Evolutionary conservation across 257 asterid species (phyloP).

Genomic region (Nicotiana otophora): DNA sequence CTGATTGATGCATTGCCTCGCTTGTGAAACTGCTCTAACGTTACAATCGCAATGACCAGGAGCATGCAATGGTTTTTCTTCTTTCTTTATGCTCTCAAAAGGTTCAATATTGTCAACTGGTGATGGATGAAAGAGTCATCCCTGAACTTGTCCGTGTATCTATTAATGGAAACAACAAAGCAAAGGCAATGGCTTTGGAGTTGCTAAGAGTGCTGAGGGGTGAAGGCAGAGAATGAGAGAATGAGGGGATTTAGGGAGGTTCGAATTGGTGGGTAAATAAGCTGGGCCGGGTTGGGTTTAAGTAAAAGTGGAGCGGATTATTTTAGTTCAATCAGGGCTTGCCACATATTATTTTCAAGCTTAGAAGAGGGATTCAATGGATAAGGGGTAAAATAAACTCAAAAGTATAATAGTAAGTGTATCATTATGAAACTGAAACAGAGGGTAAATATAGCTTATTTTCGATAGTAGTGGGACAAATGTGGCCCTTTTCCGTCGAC

Average conservation of each 20-base stretch:
- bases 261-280: no score
- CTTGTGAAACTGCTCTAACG: slow-evolving; percentile 48
- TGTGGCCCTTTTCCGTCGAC: not conserved
- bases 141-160: slow-evolving; percentile 51
- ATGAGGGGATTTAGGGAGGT: no score
- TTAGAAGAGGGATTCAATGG: no score
- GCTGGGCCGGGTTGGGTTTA: no score
- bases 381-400: no score
- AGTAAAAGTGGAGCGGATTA: no score
- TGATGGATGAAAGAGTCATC: slow-evolving; percentile 64
- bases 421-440: no score
- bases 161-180: slow-evolving; percentile 51
- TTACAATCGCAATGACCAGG: slow-evolving; percentile 53
- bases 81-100: slow-evolving; percentile 62
- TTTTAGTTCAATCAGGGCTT: no score
- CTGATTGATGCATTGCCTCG: slow-evolving; percentile 58
- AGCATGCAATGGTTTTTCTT: slow-evolving; percentile 58
- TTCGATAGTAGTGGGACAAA: no score
- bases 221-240: slow-evolving; percentile 10
- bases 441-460: no score
- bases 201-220: slow-evolving; percentile 51
- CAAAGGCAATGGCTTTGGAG: slow-evolving; percentile 58
- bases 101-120: slow-evolving; percentile 37
- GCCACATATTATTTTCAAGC: no score
- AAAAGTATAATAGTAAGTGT: no score